These are phyloP conservation scores for Nicotiana tomentosiformis DNA, from an alignment of 257 asterid genomes.

Conservation along the genomic window DNA sequence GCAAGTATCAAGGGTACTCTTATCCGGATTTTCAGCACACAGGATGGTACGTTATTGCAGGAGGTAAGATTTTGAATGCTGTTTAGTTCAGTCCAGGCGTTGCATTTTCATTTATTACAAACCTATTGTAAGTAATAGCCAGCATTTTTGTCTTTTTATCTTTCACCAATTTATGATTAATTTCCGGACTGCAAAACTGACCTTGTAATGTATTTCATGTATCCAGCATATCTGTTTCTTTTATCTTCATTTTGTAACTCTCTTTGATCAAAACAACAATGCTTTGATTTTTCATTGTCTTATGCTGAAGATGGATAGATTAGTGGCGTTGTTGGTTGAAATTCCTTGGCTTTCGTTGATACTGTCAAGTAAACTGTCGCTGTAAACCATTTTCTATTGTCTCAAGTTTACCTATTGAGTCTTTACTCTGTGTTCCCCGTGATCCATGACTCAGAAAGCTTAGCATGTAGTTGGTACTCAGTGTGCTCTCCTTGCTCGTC, in stretches of 20 bases:
- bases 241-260: not conserved
- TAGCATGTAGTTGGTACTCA: not conserved
- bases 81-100: not conserved
- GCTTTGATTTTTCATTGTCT: not conserved
- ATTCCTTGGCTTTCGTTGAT: not conserved
- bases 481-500: not conserved
- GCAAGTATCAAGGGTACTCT: constrained; percentile 86
- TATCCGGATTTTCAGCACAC: constrained; percentile 85
- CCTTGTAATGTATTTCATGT: not conserved
- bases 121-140: not conserved
- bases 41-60: constrained; percentile 89
- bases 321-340: not conserved
- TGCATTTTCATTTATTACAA: not conserved
- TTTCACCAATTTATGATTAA: not conserved
- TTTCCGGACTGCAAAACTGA: not conserved
- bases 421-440: not conserved
- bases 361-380: not conserved
- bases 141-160: not conserved
- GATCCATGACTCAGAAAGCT: not conserved
- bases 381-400: not conserved
- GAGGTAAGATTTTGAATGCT: constrained; percentile 49
- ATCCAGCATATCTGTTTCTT: not conserved
- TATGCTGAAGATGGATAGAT: not conserved
- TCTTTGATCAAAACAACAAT: not conserved
- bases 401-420: not conserved